phyloP scores from a whole-genome alignment of 495 filamentous ascomycete species.

The Antarctomyces pellizariae region DNA sequence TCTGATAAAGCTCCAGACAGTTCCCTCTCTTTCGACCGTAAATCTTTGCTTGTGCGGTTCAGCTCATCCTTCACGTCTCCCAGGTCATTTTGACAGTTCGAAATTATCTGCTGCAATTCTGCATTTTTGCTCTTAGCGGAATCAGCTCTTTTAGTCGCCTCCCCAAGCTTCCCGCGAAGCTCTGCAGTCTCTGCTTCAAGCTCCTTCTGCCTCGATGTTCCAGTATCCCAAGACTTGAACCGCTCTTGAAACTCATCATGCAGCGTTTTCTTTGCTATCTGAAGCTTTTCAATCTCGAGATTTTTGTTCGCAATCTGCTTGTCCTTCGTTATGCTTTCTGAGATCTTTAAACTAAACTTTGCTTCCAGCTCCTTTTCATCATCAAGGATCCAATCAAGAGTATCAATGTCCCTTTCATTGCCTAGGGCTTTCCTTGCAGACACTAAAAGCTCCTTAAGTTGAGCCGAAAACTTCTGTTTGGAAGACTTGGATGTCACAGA shows the following conservation, averaged over 20 bases:
- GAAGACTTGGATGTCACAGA: not conserved
- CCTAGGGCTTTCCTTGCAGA: slow-evolving; percentile 1
- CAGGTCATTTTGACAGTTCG: not conserved
- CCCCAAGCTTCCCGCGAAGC: not conserved
- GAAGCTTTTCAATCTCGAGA: slow-evolving; percentile 1
- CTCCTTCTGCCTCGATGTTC: slow-evolving; percentile 1
- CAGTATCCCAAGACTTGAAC: slow-evolving; percentile 1
- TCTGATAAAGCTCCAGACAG: not conserved
- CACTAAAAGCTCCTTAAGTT: slow-evolving; percentile 1
- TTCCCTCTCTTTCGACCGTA: not conserved
- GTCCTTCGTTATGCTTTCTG: slow-evolving; percentile 1
- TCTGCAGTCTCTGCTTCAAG: slow-evolving; percentile 1
- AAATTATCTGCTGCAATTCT: not conserved
- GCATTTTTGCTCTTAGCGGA: not conserved
- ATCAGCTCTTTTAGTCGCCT: slow-evolving; percentile 1
- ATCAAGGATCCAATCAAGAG: slow-evolving; percentile 1
- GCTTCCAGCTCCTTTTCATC: slow-evolving; percentile 2
- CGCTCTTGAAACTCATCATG: slow-evolving; percentile 2
- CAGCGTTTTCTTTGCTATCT: not conserved
- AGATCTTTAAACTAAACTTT: not conserved
- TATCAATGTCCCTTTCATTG: slow-evolving; percentile 1
- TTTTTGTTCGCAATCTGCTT: not conserved
- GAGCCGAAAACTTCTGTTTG: slow-evolving; percentile 1
- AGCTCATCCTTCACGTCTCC: not conserved
- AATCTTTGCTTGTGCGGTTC: not conserved